Evolutionary conservation across 2,329 filamentous ascomycete species (phyloP).

Genomic region (Aaosphaeria pasadenensis): DNA sequence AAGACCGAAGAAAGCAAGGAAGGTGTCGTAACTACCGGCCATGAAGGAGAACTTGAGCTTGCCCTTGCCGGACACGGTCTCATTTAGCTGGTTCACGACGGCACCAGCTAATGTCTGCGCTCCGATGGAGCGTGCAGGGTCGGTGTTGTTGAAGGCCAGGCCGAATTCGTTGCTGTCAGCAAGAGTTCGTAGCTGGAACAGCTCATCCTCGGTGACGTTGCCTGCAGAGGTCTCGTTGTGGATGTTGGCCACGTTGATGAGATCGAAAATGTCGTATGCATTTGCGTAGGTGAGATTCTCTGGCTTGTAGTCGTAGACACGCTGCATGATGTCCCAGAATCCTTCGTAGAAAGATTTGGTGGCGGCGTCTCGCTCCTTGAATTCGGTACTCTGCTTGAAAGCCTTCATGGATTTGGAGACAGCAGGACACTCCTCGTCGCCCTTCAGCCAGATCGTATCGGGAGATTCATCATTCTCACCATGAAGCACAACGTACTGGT

Average conservation of each 20-base stretch:
- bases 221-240: slow-evolving; percentile 42
- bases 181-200: slow-evolving; percentile 9
- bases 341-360: slow-evolving; percentile 45
- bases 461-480: slow-evolving; percentile 44
- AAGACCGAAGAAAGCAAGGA: slow-evolving; percentile 51
- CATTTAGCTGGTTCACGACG: slow-evolving; percentile 30
- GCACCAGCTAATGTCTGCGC: slow-evolving; percentile 34
- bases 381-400: slow-evolving; percentile 41
- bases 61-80: slow-evolving; percentile 24
- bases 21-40: slow-evolving; percentile 50
- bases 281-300: slow-evolving; percentile 45
- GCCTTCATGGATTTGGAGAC: slow-evolving; percentile 14
- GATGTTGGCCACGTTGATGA: slow-evolving; percentile 48
- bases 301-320: slow-evolving; percentile 41
- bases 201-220: slow-evolving; percentile 10
- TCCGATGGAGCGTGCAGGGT: slow-evolving; percentile 30
- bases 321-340: slow-evolving; percentile 34
- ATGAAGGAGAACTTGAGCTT: slow-evolving; percentile 35
- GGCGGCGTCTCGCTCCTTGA: slow-evolving; percentile 31
- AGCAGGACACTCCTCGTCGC: slow-evolving; percentile 40
- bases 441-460: slow-evolving; percentile 48
- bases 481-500: slow-evolving; percentile 52
- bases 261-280: slow-evolving; percentile 53
- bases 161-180: slow-evolving; percentile 9
- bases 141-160: slow-evolving; percentile 3